These are phyloP conservation scores for Podaxis pistillaris DNA, from an alignment of 768 basidiomycete genomes.

Conservation along the genomic window DNA sequence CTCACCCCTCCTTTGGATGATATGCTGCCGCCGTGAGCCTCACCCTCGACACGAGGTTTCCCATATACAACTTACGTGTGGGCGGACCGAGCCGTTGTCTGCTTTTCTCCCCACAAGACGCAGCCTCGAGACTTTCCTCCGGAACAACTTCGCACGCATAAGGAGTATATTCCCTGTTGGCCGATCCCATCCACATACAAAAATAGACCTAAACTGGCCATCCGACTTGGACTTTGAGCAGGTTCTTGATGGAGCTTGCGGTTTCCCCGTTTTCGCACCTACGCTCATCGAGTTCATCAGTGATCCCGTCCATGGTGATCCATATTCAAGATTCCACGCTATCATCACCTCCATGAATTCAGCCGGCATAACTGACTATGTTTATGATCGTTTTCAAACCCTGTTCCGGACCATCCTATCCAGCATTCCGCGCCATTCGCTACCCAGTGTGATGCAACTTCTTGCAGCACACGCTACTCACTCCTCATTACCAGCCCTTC, in stretches of 20 bases:
- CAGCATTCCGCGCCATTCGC: not conserved
- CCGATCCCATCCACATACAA: too few species aligned
- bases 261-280: slow-evolving; percentile 17
- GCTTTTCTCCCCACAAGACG: too few species aligned
- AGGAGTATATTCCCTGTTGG: too few species aligned
- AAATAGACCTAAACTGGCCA: too few species aligned
- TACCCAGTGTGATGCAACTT: not conserved
- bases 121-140: too few species aligned
- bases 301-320: slow-evolving; percentile 12
- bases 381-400: not conserved
- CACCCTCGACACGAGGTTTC: too few species aligned
- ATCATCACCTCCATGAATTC: not conserved
- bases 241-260: not conserved
- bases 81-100: too few species aligned
- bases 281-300: slow-evolving; percentile 15
- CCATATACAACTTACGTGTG: too few species aligned
- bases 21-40: too few species aligned
- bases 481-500: not conserved
- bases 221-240: too few species aligned
- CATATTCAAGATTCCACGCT: not conserved
- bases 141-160: too few species aligned
- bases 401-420: not conserved
- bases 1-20: too few species aligned
- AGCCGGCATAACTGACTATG: not conserved
- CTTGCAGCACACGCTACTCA: not conserved